Conservation (phyloP, 805 yeast species). For the Soucietia sequanensis region DNA sequence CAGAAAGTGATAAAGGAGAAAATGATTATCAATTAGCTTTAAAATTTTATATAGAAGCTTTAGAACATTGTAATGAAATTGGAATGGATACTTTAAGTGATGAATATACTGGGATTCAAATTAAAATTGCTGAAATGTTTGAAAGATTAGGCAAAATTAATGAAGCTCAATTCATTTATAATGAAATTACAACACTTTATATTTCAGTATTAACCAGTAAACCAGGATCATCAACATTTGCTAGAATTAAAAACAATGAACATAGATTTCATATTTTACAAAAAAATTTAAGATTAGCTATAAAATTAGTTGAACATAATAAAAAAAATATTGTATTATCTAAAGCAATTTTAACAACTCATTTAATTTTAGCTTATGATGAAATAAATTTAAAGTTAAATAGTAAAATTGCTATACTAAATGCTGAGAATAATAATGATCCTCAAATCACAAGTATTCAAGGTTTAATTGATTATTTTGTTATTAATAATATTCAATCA, state of each 20-base stretch:
- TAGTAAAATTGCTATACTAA: background rate
- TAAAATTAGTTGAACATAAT: conserved; percentile 63
- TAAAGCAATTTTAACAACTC: conserved; percentile 60
- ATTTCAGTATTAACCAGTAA: conserved; percentile 47
- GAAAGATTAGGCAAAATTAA: conserved; percentile 61
- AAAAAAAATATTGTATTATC: conserved; percentile 46
- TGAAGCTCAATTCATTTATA: conserved; percentile 66
- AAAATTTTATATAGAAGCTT: conserved; percentile 69
- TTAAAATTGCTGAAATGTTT: conserved; percentile 84
- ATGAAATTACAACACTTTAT: conserved; percentile 62
- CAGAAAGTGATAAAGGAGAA: conserved; percentile 69
- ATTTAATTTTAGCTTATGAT: conserved; percentile 62
- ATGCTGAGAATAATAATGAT: background rate
- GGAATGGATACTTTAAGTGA: conserved; percentile 61
- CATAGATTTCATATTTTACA: conserved; percentile 60
- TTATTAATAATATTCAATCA: too few species aligned
- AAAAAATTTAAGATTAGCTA: conserved; percentile 66
- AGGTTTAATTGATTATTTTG: too few species aligned
- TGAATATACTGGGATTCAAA: conserved; percentile 87
- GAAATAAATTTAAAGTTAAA: conserved; percentile 49
- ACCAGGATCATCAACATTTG: conserved; percentile 24
- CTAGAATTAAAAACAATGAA: conserved; percentile 18
- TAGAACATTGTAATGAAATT: conserved; percentile 57
- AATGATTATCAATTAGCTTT: conserved; percentile 68
- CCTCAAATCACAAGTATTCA: background rate